phyloP scores from a whole-genome alignment of 768 basidiomycete genomes.

The Auricularia sp. region DNA sequence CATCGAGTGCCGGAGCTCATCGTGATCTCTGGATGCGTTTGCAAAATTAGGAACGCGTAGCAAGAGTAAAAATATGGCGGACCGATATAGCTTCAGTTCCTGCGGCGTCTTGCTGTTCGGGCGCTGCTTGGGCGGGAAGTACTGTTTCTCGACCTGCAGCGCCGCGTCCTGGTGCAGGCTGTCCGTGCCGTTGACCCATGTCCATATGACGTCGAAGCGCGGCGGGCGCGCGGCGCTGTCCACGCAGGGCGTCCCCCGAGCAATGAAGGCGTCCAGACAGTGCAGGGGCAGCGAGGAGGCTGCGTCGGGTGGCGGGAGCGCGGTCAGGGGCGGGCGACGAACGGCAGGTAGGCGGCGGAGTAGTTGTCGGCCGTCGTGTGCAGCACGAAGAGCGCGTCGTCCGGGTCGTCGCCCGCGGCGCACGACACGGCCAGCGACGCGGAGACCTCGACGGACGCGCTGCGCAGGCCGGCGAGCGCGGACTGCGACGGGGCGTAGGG shows the following conservation, averaged over 20 bases:
- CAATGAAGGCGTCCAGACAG: background rate
- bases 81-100: background rate
- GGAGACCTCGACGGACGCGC: background rate
- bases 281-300: background rate
- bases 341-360: background rate
- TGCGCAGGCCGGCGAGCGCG: background rate
- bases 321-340: background rate
- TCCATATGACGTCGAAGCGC: background rate
- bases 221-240: background rate
- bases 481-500: background rate
- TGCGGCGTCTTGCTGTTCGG: background rate
- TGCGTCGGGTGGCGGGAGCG: background rate
- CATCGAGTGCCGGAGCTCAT: conserved; percentile 28
- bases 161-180: background rate
- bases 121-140: background rate
- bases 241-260: background rate
- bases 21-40: conserved; percentile 19
- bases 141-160: background rate
- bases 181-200: conserved; percentile 1
- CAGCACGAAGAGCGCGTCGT: background rate
- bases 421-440: background rate
- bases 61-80: background rate
- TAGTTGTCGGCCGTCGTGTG: background rate
- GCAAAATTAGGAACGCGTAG: background rate
- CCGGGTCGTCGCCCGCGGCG: background rate